These are phyloP conservation scores for Kodamaea leandrae DNA, from an alignment of 805 yeast genomes.

Conservation along the genomic window DNA sequence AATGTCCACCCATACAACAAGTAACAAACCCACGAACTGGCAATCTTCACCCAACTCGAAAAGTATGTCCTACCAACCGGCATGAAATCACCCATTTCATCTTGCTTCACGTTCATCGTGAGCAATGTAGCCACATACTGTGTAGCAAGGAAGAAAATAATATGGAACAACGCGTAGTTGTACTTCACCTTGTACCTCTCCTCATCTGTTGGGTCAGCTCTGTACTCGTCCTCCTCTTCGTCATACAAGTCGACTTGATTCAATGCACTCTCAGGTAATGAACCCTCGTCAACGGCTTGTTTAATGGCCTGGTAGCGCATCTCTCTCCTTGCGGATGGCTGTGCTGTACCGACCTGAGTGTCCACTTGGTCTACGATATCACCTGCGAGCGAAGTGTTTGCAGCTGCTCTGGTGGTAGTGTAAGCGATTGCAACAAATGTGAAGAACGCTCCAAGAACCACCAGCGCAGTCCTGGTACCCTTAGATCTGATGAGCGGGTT, in stretches of 20 bases:
- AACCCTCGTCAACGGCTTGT: constrained; percentile 95
- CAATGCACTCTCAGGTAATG: constrained; percentile 89
- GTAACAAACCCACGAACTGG: constrained; percentile 91
- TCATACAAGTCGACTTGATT: constrained; percentile 64
- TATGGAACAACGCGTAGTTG: constrained; percentile 83
- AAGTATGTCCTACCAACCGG: constrained; percentile 98
- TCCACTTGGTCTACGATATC: constrained; percentile 44
- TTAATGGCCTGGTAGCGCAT: constrained; percentile 84
- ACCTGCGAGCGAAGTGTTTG: constrained; percentile 47
- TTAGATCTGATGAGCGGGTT: constrained; percentile 87
- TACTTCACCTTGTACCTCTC: constrained; percentile 66
- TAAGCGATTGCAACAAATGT: constrained; percentile 95
- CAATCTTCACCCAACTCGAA: constrained; percentile 90
- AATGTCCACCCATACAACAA: constrained; percentile 85
- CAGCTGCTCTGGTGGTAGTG: constrained; percentile 96
- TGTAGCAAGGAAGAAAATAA: constrained; percentile 91
- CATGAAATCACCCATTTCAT: constrained; percentile 80
- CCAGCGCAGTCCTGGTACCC: constrained; percentile 87
- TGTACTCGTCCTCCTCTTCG: constrained; percentile 37
- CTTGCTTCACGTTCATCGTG: constrained; percentile 86
- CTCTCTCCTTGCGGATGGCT: constrained; percentile 55
- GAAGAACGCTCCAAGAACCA: constrained; percentile 86
- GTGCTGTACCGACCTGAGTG: constrained; percentile 36
- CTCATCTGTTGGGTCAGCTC: constrained; percentile 48
- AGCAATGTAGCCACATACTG: constrained; percentile 94